Evolutionary conservation across 2,329 filamentous ascomycete species (phyloP).

Genomic region (Trichoderma citrinoviride): DNA sequence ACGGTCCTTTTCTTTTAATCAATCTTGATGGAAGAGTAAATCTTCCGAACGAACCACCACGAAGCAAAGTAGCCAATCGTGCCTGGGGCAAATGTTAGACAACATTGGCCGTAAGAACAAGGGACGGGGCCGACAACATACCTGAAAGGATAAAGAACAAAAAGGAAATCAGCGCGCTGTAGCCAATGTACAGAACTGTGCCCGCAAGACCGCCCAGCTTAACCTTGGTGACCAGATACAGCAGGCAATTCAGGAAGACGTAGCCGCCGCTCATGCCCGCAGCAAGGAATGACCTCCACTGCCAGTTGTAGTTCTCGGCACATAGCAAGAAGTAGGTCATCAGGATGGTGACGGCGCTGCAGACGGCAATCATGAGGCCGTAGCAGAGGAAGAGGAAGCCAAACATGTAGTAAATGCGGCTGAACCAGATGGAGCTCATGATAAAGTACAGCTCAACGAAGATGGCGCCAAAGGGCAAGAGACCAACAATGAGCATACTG

Average conservation of each 20-base stretch:
- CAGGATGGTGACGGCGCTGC: slow-evolving; percentile 85
- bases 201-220: slow-evolving; percentile 82
- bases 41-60: slow-evolving; percentile 90
- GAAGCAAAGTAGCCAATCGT: slow-evolving; percentile 94
- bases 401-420: slow-evolving; percentile 99
- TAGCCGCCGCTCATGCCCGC: slow-evolving; percentile 88
- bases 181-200: slow-evolving; percentile 88
- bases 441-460: slow-evolving; percentile 99
- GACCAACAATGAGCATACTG: slow-evolving; percentile 86
- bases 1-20: slow-evolving; percentile 54
- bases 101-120: neutral
- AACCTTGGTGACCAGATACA: slow-evolving; percentile 88
- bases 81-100: slow-evolving; percentile 51
- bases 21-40: slow-evolving; percentile 97
- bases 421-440: slow-evolving; percentile 98
- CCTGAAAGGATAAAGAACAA: slow-evolving; percentile 92
- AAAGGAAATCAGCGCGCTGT: slow-evolving; percentile 84
- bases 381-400: slow-evolving; percentile 98
- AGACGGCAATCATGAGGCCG: slow-evolving; percentile 93
- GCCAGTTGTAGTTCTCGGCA: slow-evolving; percentile 97
- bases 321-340: slow-evolving; percentile 97
- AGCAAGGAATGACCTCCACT: slow-evolving; percentile 92
- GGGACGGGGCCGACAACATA: slow-evolving; percentile 47
- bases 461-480: slow-evolving; percentile 92
- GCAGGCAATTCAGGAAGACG: slow-evolving; percentile 84